Base-by-base conservation (phyloP, 257 asterid species). In the Coffea canephora region DNA sequence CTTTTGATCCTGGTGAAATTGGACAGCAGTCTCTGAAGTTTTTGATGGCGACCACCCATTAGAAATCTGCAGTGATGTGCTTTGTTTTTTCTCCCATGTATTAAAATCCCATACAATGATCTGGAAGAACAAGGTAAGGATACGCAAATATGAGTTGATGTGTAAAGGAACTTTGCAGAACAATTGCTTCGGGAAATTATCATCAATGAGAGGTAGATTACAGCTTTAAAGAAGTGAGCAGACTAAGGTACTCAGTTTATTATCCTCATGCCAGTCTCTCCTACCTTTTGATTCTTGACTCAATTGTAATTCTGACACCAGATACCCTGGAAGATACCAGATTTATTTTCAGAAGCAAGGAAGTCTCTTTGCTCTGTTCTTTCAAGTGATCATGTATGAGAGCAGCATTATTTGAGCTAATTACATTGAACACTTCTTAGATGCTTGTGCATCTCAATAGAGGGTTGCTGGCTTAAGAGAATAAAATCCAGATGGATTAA, bases 81-180 rank as follows among this genome's bases (percentile, higher is more conserved):
- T 89, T 73, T 77, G 80, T 84, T 84, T 88, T 80, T 85, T 88
- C 86, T 88, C 86, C 98, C 98, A 94, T 0, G 76, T 78, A 34
- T 59, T 48, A n/a, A 83, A 83, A 80, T 89, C 91, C 97, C 98
- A 94, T 79, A 88, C 78, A 54, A 92, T 79, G 77, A 94, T 87
- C 96, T 92, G 89, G 50, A 18, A 62, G 34, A 48, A 13, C 8
- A 67, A n/a, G 18, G n/a, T 16, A 57, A 54, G 36, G 9, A 69
- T 78, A 49, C 45, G 45, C 43, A 70, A 1, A 39, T 39, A 41
- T 4, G 55, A n/a, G 18, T 70, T 19, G 18, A 5, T 43, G 31
- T 3, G 71, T 25, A 46, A 23, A 6, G 78, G 25, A 59, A 39
- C 23, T 14, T 8, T 16, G 49, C 50, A 25, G 19, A 45, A 76